Evolutionary conservation across 441 rosid species (phyloP), one percentile per base, ranked within the genome.

Genomic region (Pelargonium fulgidum): DNA sequence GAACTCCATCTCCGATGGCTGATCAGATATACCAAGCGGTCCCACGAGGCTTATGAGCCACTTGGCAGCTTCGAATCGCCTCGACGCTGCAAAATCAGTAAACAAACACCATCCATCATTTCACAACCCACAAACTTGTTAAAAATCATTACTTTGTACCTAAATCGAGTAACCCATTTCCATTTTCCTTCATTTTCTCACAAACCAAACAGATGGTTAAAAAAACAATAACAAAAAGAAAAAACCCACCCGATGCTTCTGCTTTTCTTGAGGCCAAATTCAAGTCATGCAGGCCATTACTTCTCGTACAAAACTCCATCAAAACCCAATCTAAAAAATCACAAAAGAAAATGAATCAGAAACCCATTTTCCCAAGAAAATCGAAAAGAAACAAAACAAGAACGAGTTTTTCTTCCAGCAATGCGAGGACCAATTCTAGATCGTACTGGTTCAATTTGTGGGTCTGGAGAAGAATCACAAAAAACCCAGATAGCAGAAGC

Each of bases 1-100:
- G 67, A 93, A 91, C 73, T 88, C 96, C 66, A 74, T 86, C 84
- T 93, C 96, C 6, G 95, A 82, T 58, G 95, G 90, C 68, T 80
- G 74, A 59, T 22, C 74, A 10, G 91, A 76, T 26, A 93, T 69
- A 19, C 86, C 85, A 26, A 88, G 78, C 52, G 91, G 82, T 56
- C 96, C 97, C 58, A 88, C 87, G 16, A 85, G 69, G 68, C 81
- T 70, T 58, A 88, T 80, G n/a, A 93, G 93, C 98, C 98, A 93
- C 29, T 77, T 78, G 47, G 77, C 87, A 0, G 96, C 96, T 74
- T 86, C 81, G 66, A 76, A 85, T 66, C 95, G 78, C 77, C 96
- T 88, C 74, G 76, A 76, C 67, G 90, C 98, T 91, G 80, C 77
- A 79, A 68, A 64, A 48, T 26, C 9, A 72, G 7, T 2, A 47